Evolutionary conservation across 1,284 basidiomycete genomes (phyloP), one percentile per base, ranked within the genome.

Genomic region (Phlebopus sp.): DNA sequence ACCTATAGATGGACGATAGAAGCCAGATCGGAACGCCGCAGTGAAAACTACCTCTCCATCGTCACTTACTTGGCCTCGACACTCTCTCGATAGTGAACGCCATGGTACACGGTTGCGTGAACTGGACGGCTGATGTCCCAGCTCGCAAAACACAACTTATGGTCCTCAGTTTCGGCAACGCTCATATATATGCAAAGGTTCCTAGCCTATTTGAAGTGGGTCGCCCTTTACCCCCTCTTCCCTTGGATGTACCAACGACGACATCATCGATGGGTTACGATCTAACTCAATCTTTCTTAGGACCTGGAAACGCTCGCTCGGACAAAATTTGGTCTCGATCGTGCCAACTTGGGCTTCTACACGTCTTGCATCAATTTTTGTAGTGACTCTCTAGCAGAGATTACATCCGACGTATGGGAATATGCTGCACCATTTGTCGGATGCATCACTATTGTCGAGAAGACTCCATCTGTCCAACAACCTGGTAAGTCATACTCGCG

Each of bases 361-460:
- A 21, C 42, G 31, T 34, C 42, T 2, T 43, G 42, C 31, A 18
- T 18, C 5, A 43, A 43, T 31, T 19, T 43, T 4, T 43, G 42
- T 14, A 19, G 18, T 17, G 31, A 34, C 3, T 1, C 21, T 15
- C 5, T 23, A 3, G 42, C 21, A n/a, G 21, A 32, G 31, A 25
- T 43, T 1, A 19, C 31, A 9, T 2, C 6, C 5, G 42, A 43
- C 25, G 17, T 25, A 43, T 43, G 42, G 42, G 42, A 34, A 14
- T 31, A 43, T 9, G 18, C 19, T 19, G 42, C 42, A 7, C 42
- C 42, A n/a, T 43, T 7, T n/a, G 23, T 43, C 17, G 42, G 42
- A n/a, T 43, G 42, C 30, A 21, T 43, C 30, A 34, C 19, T 11
- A n/a, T 43, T 21, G 18, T 32, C 41, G n/a, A 19, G 11, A 42